Base-by-base conservation (phyloP, 2,329 filamentous ascomycete species). In the Truncatella angustata region DNA sequence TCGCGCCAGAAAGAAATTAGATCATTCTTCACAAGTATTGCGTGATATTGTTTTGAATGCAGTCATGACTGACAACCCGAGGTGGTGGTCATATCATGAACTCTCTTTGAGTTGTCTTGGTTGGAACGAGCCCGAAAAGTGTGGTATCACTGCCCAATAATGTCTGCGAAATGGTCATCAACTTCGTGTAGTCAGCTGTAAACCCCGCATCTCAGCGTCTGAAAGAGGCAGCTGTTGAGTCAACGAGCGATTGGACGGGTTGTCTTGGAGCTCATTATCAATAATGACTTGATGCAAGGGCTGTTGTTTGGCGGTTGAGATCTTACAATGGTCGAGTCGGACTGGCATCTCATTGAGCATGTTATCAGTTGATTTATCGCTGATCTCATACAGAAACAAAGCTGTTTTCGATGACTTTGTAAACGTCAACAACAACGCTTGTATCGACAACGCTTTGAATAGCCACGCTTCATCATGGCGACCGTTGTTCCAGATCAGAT, bases 401-500 rank as follows among this genome's bases (percentile, higher is more conserved):
- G n/a, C n/a, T n/a, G n/a, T n/a, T n/a, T n/a, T n/a, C n/a, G n/a
- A n/a, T n/a, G n/a, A n/a, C n/a, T n/a, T n/a, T n/a, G n/a, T n/a
- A n/a, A n/a, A n/a, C n/a, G n/a, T n/a, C n/a, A n/a, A n/a, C n/a
- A n/a, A n/a, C n/a, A n/a, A n/a, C n/a, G n/a, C n/a, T n/a, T n/a
- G n/a, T n/a, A n/a, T n/a, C n/a, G n/a, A n/a, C n/a, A n/a, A n/a
- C n/a, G n/a, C n/a, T n/a, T n/a, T n/a, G n/a, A n/a, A n/a, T n/a
- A n/a, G n/a, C n/a, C n/a, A n/a, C n/a, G n/a, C n/a, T n/a, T n/a
- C n/a, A n/a, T n/a, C n/a, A 64, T 65, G 63, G 52, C 63, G 47
- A 65, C 62, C 3, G 56, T 64, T 10, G 18, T 64, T 20, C 58
- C 57, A 9, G 43, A 50, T 11, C 50, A 57, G 9, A 32, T 54